Conservation (phyloP, 1,284 basidiomycete genomes). For the Microbotryum saponariae region DNA sequence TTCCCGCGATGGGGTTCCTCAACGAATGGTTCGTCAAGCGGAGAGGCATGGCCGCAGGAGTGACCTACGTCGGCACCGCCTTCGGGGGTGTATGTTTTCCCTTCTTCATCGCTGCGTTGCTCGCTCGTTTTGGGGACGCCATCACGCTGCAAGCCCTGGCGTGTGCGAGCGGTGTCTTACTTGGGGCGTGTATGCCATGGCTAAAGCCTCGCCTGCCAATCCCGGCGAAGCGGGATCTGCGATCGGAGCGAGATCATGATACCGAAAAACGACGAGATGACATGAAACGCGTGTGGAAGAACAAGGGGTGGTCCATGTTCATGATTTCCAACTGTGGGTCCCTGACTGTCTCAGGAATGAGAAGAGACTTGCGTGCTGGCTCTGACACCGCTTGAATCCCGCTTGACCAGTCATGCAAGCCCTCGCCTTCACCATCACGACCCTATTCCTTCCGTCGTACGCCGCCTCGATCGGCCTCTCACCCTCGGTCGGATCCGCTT, state of each 20-base stretch:
- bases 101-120: constrained; percentile 33
- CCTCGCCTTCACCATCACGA: constrained; percentile 41
- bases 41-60: constrained; percentile 46
- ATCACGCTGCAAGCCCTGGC: constrained; percentile 1
- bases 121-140: constrained; percentile 6
- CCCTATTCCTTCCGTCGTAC: constrained; percentile 17
- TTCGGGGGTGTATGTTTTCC: constrained; percentile 44
- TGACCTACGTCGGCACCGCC: constrained; percentile 45
- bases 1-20: constrained; percentile 39
- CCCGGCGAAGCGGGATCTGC: no score
- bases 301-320: constrained; percentile 38
- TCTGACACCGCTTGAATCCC: no score
- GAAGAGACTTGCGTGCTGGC: no score
- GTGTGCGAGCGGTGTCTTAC: constrained; percentile 30
- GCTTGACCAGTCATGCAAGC: constrained; percentile 25
- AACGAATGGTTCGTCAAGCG: constrained; percentile 47
- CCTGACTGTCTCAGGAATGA: no score
- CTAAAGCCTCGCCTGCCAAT: constrained; percentile 42
- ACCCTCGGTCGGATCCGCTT: neutral
- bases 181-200: constrained; percentile 39
- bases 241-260: neutral
- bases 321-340: constrained; percentile 38
- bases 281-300: constrained; percentile 31
- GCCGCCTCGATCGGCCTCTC: constrained; percentile 15
- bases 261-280: neutral